Evolutionary conservation across 176 grass and related monocot genomes (phyloP).

Genomic region (Phoenix dactylifera): DNA sequence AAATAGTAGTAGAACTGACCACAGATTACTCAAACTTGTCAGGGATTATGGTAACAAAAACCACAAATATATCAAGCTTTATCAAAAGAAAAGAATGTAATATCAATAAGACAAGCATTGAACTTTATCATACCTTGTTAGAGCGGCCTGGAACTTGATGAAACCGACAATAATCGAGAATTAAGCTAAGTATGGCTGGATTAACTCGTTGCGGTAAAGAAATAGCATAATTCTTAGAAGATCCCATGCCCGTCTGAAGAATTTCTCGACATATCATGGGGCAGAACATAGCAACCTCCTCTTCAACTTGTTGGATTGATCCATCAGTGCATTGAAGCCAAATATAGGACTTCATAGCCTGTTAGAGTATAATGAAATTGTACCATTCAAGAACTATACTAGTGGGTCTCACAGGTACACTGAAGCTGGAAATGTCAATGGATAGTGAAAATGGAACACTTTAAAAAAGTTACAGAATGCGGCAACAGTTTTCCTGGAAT

Average conservation of each 20-base stretch:
- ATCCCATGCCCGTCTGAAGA: conserved; percentile 72
- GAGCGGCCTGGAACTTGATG: conserved; percentile 95
- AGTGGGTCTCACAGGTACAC: neutral
- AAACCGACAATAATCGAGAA: conserved; percentile 98
- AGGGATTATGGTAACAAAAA: too few species aligned
- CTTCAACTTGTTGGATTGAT: conserved; percentile 99
- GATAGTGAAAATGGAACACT: neutral
- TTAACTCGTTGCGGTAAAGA: conserved; percentile 84
- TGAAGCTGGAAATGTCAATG: neutral
- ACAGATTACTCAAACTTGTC: too few species aligned
- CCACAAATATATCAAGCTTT: too few species aligned
- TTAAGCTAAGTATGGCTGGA: conserved; percentile 80
- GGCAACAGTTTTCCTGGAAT: neutral
- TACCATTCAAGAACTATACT: neutral
- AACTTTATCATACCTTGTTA: conserved; percentile 53
- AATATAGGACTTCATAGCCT: conserved; percentile 94
- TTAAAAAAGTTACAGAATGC: neutral
- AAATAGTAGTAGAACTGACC: too few species aligned
- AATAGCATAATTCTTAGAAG: conserved; percentile 96
- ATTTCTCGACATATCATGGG: conserved; percentile 93
- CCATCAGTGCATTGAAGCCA: conserved; percentile 99
- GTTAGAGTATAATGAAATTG: neutral
- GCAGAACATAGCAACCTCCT: conserved; percentile 97
- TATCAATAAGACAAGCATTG: neutral
- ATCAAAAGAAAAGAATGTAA: neutral